phyloP scores from a whole-genome alignment of 1,284 basidiomycete genomes.

The Coriolopsis trogii region DNA sequence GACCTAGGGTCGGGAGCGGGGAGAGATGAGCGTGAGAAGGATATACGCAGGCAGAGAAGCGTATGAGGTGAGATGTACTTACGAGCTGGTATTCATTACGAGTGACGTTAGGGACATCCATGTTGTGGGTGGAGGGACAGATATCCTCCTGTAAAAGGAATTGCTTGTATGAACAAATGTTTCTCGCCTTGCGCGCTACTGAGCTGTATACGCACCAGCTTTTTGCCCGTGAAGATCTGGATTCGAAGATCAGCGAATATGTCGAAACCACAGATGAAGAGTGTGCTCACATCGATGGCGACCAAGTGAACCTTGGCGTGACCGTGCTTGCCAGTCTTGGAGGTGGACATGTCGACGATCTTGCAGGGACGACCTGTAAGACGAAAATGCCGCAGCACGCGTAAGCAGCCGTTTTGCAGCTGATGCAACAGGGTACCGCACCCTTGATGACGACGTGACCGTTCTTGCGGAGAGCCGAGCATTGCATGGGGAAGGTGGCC shows the following conservation, averaged over 20 bases:
- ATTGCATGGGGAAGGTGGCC: slow-evolving; percentile 92
- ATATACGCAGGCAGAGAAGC: neutral
- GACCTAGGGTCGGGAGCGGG: slow-evolving; percentile 42
- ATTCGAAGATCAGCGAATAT: slow-evolving; percentile 3
- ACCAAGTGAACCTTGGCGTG: slow-evolving; percentile 99
- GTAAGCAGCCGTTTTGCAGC: neutral
- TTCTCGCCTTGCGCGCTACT: no score
- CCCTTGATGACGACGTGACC: slow-evolving; percentile 99
- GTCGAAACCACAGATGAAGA: slow-evolving; percentile 8
- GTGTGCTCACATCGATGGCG: slow-evolving; percentile 85
- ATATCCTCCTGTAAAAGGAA: slow-evolving; percentile 84
- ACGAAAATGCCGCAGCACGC: neutral
- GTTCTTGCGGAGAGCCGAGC: slow-evolving; percentile 94
- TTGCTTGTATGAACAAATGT: no score
- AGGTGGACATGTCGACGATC: slow-evolving; percentile 99
- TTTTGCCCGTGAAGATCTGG: slow-evolving; percentile 97
- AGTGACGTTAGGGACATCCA: slow-evolving; percentile 96
- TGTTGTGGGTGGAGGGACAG: slow-evolving; percentile 97
- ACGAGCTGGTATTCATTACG: slow-evolving; percentile 95
- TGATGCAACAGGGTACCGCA: slow-evolving; percentile 22
- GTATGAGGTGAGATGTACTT: slow-evolving; percentile 29
- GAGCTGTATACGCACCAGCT: slow-evolving; percentile 64
- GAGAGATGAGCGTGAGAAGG: neutral
- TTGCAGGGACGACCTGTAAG: slow-evolving; percentile 91
- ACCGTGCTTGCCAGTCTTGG: slow-evolving; percentile 99